Evolutionary conservation across 202 grass and related monocot genomes (phyloP), one percentile per base, ranked within the genome.

Genomic region (Schoenoplectus tabernaemontani): DNA sequence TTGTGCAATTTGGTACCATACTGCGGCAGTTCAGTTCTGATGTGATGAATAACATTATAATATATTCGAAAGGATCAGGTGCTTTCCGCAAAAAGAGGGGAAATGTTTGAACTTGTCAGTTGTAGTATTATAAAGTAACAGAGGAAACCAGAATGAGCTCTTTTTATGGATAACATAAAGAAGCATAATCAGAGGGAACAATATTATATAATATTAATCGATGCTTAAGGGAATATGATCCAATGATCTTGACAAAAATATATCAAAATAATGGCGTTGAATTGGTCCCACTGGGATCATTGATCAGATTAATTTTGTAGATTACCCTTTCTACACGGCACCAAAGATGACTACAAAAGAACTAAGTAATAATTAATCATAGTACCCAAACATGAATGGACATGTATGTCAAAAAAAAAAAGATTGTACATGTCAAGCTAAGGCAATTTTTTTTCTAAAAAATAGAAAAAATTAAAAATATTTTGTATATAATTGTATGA

Each of bases 251-350:
- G 70, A 73, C 67, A 50, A 50, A 54, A 75, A n/a, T 51, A 51
- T 51, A 61, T 4, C 12, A 53, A 75, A 36, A 19, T 34, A 75
- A 54, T 75, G 7, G 70, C 47, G 1, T 56, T 36, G 2, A 54
- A 19, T 75, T 33, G 70, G 70, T 53, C 47, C 70, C 44, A 78
- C n/a, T 78, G 56, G 62, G 23, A 78, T 78, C 32, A 61, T 78
- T 78, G 56, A 20, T 19, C 46, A 39, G 44, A 46, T 78, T 46
- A 74, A n/a, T n/a, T n/a, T n/a, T n/a, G 63, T 15, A 32, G 68
- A 73, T 32, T 17, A 17, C 68, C 68, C 26, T 73, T 51, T 9
- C 5, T 51, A 51, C 68, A 73, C 68, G 68, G 68, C 68, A 73
- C 6, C 12, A 73, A n/a, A 50, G 44, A 73, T 26, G 51, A 50